These are phyloP conservation scores for Melastoma malabathricum DNA, from an alignment of 345 rosid species.

Conservation along the genomic window DNA sequence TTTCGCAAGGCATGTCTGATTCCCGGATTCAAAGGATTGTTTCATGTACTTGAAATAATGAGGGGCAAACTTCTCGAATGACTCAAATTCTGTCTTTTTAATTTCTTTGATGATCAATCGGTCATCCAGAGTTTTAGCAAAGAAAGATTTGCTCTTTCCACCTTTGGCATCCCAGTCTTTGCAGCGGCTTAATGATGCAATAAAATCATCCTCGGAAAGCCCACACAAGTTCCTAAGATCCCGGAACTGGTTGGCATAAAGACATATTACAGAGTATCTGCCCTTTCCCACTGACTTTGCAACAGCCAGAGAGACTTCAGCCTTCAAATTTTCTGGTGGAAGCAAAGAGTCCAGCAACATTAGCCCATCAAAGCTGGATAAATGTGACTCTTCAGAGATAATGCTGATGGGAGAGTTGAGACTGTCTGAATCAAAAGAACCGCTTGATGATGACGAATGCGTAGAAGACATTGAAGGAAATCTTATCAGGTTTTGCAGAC, in stretches of 20 bases:
- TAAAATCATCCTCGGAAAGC: constrained; percentile 67
- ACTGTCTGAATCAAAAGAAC: constrained; percentile 45
- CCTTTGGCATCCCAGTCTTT: constrained; percentile 93
- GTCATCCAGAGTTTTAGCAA: constrained; percentile 80
- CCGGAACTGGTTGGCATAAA: constrained; percentile 62
- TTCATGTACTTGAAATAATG: constrained; percentile 78
- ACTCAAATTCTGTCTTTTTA: constrained; percentile 81
- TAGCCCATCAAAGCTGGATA: constrained; percentile 68
- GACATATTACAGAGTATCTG: constrained; percentile 64
- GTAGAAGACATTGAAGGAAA: constrained; percentile 27
- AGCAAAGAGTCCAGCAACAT: constrained; percentile 45
- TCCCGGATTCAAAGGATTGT: constrained; percentile 52
- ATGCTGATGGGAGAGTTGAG: constrained; percentile 18
- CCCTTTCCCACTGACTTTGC: constrained; percentile 53
- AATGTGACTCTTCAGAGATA: constrained; percentile 44
- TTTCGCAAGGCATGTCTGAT: constrained; percentile 94
- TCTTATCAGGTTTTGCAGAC: constrained; percentile 16
- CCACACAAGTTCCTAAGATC: constrained; percentile 59
- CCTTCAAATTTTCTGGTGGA: constrained; percentile 34
- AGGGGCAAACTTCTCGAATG: constrained; percentile 72
- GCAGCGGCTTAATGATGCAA: constrained; percentile 83
- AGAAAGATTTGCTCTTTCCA: constrained; percentile 84
- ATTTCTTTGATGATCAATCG: constrained; percentile 90
- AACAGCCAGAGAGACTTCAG: constrained; percentile 52
- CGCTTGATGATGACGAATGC: constrained; percentile 42